These are phyloP conservation scores for Cladosporium sp. DNA, from an alignment of 2,329 filamentous ascomycete species.

Conservation along the genomic window DNA sequence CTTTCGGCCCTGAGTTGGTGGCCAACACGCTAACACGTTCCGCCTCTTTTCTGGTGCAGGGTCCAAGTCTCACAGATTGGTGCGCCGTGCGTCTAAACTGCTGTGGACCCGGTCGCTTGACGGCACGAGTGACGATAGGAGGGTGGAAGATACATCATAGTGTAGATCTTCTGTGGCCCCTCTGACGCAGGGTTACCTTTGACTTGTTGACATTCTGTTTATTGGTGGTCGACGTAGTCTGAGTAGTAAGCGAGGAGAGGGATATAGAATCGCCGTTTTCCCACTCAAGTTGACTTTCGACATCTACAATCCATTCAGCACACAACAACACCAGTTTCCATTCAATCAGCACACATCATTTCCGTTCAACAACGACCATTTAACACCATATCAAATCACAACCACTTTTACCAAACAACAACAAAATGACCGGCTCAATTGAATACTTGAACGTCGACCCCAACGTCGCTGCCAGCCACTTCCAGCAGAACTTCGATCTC, in stretches of 20 bases:
- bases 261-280: slow-evolving; percentile 1
- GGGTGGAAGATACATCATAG: slow-evolving; percentile 8
- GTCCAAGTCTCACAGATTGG: not conserved
- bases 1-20: not conserved
- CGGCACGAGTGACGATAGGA: slow-evolving; percentile 17
- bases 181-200: slow-evolving; percentile 14
- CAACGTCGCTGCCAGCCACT: slow-evolving; percentile 47
- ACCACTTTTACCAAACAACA: not conserved
- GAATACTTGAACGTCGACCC: slow-evolving; percentile 45
- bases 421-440: slow-evolving; percentile 32
- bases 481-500: slow-evolving; percentile 47
- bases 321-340: not conserved
- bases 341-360: not conserved
- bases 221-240: not conserved
- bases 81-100: not conserved
- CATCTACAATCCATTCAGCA: not conserved
- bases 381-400: not conserved
- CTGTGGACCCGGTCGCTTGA: slow-evolving; percentile 7
- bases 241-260: not conserved
- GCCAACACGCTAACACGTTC: not conserved
- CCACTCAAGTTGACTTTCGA: not conserved
- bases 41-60: slow-evolving; percentile 3
- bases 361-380: not conserved
- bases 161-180: slow-evolving; percentile 16
- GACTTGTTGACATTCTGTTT: not conserved